A percentile compares a stretch with the other conserved stretches of the same genome.
Evolutionary conservation across 1,284 basidiomycete genomes (phyloP).

Genomic region (Schizophyllum amplum): DNA sequence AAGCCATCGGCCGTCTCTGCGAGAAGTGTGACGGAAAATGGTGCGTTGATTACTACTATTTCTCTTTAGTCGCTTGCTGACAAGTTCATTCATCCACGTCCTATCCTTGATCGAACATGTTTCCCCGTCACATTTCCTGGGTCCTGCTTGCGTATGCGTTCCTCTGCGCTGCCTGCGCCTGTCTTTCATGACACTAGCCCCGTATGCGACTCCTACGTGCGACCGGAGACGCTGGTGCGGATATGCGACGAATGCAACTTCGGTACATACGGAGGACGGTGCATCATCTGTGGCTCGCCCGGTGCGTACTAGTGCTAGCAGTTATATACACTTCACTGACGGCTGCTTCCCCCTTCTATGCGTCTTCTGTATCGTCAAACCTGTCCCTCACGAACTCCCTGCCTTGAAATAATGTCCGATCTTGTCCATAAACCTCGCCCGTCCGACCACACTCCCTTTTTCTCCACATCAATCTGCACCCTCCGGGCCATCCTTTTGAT

Average conservation of each 20-base stretch:
- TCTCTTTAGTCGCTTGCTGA: background rate
- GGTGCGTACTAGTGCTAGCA: conserved; percentile 58
- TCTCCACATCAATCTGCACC: background rate
- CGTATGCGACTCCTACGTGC: conserved; percentile 98
- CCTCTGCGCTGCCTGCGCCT: background rate
- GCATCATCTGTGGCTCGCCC: conserved; percentile 93
- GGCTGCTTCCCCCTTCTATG: background rate
- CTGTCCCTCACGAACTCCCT: background rate
- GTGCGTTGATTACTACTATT: conserved; percentile 36
- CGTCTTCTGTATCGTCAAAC: background rate
- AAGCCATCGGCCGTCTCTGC: conserved; percentile 73
- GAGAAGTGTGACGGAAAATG: conserved; percentile 99
- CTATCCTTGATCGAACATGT: background rate
- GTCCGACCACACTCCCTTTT: background rate
- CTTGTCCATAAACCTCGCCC: background rate
- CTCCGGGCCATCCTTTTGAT: background rate
- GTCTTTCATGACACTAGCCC: conserved; percentile 48
- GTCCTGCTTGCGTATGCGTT: background rate
- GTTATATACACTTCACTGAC: no score
- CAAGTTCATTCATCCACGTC: background rate
- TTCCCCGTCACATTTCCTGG: background rate
- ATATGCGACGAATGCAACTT: conserved; percentile 99
- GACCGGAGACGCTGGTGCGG: conserved; percentile 94
- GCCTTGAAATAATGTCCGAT: no score
- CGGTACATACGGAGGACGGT: conserved; percentile 93